These are phyloP conservation scores for Fusarium albidum DNA, from an alignment of 2,329 filamentous ascomycete species.

Conservation along the genomic window DNA sequence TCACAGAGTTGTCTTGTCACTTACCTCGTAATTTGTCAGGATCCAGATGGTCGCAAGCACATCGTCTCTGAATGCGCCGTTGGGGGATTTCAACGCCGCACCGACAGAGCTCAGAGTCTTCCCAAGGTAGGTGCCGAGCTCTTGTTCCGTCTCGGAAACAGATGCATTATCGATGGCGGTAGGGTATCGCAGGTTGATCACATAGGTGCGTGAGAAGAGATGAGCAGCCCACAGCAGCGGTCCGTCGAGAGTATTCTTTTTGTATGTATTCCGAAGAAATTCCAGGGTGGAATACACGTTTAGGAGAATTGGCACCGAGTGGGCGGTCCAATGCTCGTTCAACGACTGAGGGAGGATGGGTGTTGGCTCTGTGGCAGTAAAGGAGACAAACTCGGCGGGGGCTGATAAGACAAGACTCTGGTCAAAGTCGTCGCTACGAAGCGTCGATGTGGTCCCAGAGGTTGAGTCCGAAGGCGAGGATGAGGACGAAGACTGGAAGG, in stretches of 20 bases:
- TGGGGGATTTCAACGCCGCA: constrained; percentile 44
- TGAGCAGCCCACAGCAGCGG: constrained; percentile 51
- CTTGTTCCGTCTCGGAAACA: constrained; percentile 39
- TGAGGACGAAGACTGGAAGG: constrained; percentile 10
- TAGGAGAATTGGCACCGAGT: constrained; percentile 51
- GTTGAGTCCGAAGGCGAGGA: constrained; percentile 12
- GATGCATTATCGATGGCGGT: constrained; percentile 41
- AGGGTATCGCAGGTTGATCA: constrained; percentile 47
- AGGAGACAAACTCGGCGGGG: constrained; percentile 18
- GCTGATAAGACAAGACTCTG: constrained; percentile 9
- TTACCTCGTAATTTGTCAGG: constrained; percentile 50
- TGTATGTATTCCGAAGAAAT: constrained; percentile 46
- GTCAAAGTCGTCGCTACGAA: constrained; percentile 16
- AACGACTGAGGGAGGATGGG: constrained; percentile 35
- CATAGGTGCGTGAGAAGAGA: constrained; percentile 51
- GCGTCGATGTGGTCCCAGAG: constrained; percentile 17
- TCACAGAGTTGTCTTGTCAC: background rate
- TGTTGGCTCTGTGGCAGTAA: constrained; percentile 6
- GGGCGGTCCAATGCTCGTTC: constrained; percentile 48
- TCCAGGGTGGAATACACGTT: constrained; percentile 47
- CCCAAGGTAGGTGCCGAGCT: constrained; percentile 47
- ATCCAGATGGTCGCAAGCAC: constrained; percentile 52
- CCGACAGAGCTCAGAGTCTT: constrained; percentile 49
- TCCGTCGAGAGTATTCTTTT: constrained; percentile 38
- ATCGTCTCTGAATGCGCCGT: constrained; percentile 44